Evolutionary conservation across 2,329 filamentous ascomycete genomes (phyloP).

Genomic region (Tolypocladium sp.): DNA sequence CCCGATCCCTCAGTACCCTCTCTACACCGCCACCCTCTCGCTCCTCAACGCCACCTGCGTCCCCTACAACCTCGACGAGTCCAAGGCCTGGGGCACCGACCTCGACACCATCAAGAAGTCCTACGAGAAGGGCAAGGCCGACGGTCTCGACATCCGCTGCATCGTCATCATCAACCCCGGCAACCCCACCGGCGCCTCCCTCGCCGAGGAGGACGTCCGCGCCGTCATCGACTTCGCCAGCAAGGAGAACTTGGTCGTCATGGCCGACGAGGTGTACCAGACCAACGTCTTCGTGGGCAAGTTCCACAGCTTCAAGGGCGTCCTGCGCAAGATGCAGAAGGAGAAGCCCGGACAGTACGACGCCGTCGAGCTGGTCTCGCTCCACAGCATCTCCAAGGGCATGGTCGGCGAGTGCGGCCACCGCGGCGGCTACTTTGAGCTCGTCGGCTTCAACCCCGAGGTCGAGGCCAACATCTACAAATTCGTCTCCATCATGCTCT

Average conservation of each 20-base stretch:
- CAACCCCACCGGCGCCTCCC: constrained; percentile 87
- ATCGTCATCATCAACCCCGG: constrained; percentile 98
- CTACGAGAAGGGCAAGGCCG: constrained; percentile 62
- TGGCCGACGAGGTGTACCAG: constrained; percentile 98
- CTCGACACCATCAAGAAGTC: constrained; percentile 66
- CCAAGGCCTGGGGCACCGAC: constrained; percentile 79
- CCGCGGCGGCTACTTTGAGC: constrained; percentile 95
- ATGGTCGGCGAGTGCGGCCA: constrained; percentile 99
- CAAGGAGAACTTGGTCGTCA: constrained; percentile 75
- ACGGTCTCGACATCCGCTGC: constrained; percentile 79
- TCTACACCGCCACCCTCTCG: constrained; percentile 89
- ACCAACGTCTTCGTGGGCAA: constrained; percentile 94
- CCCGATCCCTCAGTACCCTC: constrained; percentile 94
- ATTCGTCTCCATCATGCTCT: constrained; percentile 94
- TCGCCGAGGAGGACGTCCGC: constrained; percentile 70
- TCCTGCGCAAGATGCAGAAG: constrained; percentile 72
- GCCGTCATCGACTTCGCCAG: constrained; percentile 80
- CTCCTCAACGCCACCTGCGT: constrained; percentile 80
- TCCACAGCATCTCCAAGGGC: constrained; percentile 93
- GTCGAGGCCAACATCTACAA: constrained; percentile 97
- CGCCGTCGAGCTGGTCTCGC: constrained; percentile 75
- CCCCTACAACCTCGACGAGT: constrained; percentile 88
- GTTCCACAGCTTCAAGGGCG: constrained; percentile 93
- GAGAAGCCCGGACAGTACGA: constrained; percentile 69
- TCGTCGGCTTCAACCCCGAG: constrained; percentile 75